Percentiles rank a stretch among this genome's conserved stretches.
Conservation (phyloP, 2,329 filamentous ascomycete species). For the Diplocarpon mali region DNA sequence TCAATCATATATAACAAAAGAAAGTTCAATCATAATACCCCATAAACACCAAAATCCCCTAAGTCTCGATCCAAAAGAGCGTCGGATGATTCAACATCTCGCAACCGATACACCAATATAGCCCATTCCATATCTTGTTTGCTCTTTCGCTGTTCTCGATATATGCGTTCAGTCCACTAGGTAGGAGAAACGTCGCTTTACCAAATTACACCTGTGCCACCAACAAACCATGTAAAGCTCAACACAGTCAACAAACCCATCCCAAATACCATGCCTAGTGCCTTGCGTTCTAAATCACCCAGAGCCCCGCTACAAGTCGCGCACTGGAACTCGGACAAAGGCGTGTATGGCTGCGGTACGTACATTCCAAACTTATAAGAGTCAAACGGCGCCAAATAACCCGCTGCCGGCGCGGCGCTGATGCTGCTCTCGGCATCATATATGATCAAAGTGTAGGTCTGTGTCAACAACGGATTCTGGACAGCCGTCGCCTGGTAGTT, state of each 20-base stretch:
- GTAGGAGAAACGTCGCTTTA: constrained; percentile 8
- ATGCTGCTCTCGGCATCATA: constrained; percentile 44
- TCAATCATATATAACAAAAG: not conserved
- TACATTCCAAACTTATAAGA: constrained; percentile 50
- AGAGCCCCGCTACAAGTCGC: constrained; percentile 44
- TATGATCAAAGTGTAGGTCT: constrained; percentile 50
- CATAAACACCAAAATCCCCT: constrained; percentile 11
- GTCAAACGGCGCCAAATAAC: constrained; percentile 41
- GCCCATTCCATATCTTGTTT: not conserved
- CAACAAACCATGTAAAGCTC: constrained; percentile 55
- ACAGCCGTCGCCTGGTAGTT: constrained; percentile 35
- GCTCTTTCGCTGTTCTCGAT: not conserved
- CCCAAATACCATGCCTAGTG: constrained; percentile 38
- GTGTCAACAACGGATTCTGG: constrained; percentile 36
- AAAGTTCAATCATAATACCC: constrained; percentile 4
- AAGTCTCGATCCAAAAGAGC: constrained; percentile 7
- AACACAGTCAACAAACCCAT: constrained; percentile 46
- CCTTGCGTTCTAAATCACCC: constrained; percentile 35
- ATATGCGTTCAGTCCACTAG: not conserved
- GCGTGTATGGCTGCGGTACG: constrained; percentile 38
- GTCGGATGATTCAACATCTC: constrained; percentile 1
- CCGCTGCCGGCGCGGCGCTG: constrained; percentile 40
- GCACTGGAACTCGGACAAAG: constrained; percentile 42
- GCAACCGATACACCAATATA: constrained; percentile 7
- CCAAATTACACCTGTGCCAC: constrained; percentile 31